These are phyloP conservation scores for Suillus sp. DNA, from an alignment of 768 basidiomycete species.

Conservation along the genomic window DNA sequence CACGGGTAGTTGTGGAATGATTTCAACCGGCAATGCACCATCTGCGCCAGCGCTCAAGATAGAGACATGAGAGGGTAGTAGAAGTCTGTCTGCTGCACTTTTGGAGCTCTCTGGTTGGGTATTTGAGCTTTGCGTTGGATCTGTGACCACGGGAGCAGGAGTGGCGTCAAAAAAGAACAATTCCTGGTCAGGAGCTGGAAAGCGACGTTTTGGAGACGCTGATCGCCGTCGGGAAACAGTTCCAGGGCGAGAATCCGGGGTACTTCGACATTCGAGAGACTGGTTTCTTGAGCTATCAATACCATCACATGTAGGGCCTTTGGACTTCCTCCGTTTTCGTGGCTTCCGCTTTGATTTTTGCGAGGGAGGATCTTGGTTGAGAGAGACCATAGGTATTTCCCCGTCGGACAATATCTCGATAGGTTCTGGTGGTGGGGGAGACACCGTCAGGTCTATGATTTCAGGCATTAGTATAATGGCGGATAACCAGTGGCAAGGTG, in stretches of 20 bases:
- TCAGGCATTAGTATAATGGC: slow-evolving; percentile 28
- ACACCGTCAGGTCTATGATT: slow-evolving; percentile 37
- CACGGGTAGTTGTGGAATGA: slow-evolving; percentile 43
- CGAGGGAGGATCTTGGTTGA: slow-evolving; percentile 13
- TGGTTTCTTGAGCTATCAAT: slow-evolving; percentile 23
- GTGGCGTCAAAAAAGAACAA: slow-evolving; percentile 55
- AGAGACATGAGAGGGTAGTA: slow-evolving; percentile 73
- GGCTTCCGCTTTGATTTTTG: slow-evolving; percentile 28
- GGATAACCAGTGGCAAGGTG: not conserved
- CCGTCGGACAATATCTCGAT: slow-evolving; percentile 35
- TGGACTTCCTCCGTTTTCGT: slow-evolving; percentile 30
- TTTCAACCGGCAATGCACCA: slow-evolving; percentile 43
- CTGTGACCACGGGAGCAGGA: slow-evolving; percentile 38
- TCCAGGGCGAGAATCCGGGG: slow-evolving; percentile 10
- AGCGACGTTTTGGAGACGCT: slow-evolving; percentile 39
- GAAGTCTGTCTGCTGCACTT: slow-evolving; percentile 32
- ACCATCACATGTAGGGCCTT: slow-evolving; percentile 19
- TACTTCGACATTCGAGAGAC: slow-evolving; percentile 19
- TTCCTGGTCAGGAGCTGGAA: slow-evolving; percentile 20
- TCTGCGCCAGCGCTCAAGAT: slow-evolving; percentile 42
- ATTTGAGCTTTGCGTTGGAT: slow-evolving; percentile 16
- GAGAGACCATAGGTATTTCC: slow-evolving; percentile 12
- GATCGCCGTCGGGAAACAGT: slow-evolving; percentile 36
- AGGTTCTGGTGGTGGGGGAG: slow-evolving; percentile 27
- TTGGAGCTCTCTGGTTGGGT: slow-evolving; percentile 22